Evolutionary conservation across 1,284 basidiomycete species (phyloP), one percentile per base, ranked within the genome.

Genomic region (Cryptococcus sp.): DNA sequence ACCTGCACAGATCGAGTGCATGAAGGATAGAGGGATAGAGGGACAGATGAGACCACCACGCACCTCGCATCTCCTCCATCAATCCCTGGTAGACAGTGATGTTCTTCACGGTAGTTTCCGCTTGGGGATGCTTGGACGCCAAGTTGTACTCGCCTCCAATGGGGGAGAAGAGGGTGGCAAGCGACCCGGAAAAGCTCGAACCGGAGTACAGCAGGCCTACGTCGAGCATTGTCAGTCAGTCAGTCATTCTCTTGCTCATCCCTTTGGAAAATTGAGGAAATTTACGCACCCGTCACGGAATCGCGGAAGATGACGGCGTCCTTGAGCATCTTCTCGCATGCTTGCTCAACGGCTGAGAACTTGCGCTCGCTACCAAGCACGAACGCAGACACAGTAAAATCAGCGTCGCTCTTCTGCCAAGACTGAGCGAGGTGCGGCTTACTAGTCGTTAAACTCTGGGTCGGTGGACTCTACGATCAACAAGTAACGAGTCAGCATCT

Each of bases 221-320:
- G 40, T 25, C 17, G 44, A 13, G 40, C 4, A 16, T n/a, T 11
- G 41, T 42, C 6, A 31, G 25, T 8, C 25, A 35, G 8, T 47
- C 46, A 47, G 47, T 23, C 25, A 13, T 20, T n/a, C 25, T 17
- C 20, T 5, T 11, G 20, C 13, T 15, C 10, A 2, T 22, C 20
- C 10, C 17, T 48, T n/a, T 23, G 47, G 13, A 6, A 25, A 20
- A 3, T 23, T 8, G 6, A 48, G 17, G 17, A 2, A 20, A 3
- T 16, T 20, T 5, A 46, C 87, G 65, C 68, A 91, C 91, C 78
- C 54, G 83, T 84, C 54, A 95, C 89, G 27, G 88, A 85, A 56
- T 98, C 93, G 10, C 86, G 86, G 80, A 93, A 98, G 6, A 87
- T 83, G 68, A 89, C 90, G 45, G 90, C 87, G 73, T 99, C 94